Percentiles rank a stretch among this genome's conserved stretches.
Conservation (phyloP, 2,329 filamentous ascomycete species). For the Aureobasidium uvarum region DNA sequence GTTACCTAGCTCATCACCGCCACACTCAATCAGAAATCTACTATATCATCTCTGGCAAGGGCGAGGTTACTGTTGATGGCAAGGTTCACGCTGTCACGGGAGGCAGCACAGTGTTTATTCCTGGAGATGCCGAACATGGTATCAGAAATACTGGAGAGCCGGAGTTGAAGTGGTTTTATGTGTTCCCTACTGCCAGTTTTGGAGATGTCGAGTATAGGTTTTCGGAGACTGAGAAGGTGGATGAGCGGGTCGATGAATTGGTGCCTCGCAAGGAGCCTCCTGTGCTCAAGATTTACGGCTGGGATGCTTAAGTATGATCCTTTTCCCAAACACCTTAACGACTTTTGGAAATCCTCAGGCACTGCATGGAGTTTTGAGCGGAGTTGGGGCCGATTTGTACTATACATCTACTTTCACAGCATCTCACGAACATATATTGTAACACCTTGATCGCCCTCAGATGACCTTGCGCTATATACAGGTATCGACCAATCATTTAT, state of each 20-base stretch:
- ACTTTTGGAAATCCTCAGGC: not conserved
- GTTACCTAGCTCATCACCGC: constrained; percentile 42
- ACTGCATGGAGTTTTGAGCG: not conserved
- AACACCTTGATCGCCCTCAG: constrained; percentile 2
- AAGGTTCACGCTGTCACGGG: constrained; percentile 36
- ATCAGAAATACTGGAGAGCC: constrained; percentile 31
- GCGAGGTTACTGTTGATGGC: constrained; percentile 44
- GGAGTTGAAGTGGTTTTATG: constrained; percentile 27
- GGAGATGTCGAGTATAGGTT: constrained; percentile 27
- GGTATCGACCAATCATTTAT: not conserved
- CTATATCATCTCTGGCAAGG: constrained; percentile 43
- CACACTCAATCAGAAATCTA: constrained; percentile 49
- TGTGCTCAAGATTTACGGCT: constrained; percentile 10
- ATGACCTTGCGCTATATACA: constrained; percentile 7
- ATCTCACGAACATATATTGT: not conserved
- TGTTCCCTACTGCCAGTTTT: constrained; percentile 26
- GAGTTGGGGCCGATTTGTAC: not conserved
- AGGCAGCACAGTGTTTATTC: constrained; percentile 45
- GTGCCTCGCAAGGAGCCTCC: constrained; percentile 13
- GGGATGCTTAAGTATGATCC: not conserved
- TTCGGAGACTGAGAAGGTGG: constrained; percentile 16
- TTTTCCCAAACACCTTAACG: not conserved
- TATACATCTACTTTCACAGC: not conserved
- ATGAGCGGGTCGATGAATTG: constrained; percentile 4
- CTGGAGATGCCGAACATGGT: constrained; percentile 47